phyloP scores from a whole-genome alignment of 225 moss, liverwort and hornwort species.

The Asterella californica region DNA sequence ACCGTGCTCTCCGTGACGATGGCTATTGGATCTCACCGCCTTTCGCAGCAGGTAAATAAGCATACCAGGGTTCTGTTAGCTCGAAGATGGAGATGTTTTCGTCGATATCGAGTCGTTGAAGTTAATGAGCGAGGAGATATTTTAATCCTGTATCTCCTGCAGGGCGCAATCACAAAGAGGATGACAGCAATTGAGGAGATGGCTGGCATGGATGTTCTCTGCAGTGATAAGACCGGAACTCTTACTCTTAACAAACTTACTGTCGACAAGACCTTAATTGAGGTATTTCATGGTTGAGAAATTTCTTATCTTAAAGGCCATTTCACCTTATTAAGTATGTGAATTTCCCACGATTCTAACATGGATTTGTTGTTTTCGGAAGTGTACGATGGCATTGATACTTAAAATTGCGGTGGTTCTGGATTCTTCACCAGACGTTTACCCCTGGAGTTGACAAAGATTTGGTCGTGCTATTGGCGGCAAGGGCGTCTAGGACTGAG shows the following conservation, averaged over 20 bases:
- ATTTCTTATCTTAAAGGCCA: background rate
- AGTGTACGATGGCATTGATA: background rate
- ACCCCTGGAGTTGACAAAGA: slow-evolving; percentile 29
- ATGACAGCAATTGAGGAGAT: slow-evolving; percentile 92
- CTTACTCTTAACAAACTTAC: slow-evolving; percentile 26
- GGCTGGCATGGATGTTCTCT: slow-evolving; percentile 82
- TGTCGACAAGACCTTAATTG: slow-evolving; percentile 22
- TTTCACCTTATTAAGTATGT: background rate
- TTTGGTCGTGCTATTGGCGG: slow-evolving; percentile 25
- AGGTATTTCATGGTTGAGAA: slow-evolving; percentile 5
- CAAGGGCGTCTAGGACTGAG: slow-evolving; percentile 28
- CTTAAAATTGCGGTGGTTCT: background rate
- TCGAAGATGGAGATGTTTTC: background rate
- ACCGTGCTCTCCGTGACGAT: slow-evolving; percentile 50
- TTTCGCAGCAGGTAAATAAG: slow-evolving; percentile 39
- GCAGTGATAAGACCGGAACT: slow-evolving; percentile 40
- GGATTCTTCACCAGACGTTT: slow-evolving; percentile 1
- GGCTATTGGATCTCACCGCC: slow-evolving; percentile 48
- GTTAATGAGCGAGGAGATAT: no score
- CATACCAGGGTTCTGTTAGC: background rate
- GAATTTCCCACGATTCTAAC: background rate
- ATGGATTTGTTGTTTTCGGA: background rate
- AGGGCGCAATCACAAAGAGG: slow-evolving; percentile 52
- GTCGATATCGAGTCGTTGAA: background rate
- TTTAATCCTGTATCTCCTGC: background rate